A percentile compares a stretch with the other conserved stretches of the same genome.
Evolutionary conservation across 2,329 filamentous ascomycete species (phyloP).

Genomic region (Penicillium sp.): DNA sequence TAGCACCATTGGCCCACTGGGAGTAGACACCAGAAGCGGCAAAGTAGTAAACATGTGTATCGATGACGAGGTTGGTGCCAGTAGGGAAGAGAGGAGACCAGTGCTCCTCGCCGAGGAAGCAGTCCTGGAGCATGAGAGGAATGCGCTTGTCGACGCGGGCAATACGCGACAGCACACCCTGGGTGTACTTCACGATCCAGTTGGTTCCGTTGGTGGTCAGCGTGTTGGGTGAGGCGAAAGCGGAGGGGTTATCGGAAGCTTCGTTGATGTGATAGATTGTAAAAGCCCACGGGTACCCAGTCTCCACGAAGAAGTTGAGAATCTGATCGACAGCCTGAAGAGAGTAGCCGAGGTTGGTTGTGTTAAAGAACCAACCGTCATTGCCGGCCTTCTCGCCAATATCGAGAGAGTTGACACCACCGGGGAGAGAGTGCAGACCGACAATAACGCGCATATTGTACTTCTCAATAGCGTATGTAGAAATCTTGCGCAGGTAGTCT

Average conservation of each 20-base stretch:
- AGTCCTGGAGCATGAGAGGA: slow-evolving; percentile 24
- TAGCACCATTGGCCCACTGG: slow-evolving; percentile 12
- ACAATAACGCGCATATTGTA: slow-evolving; percentile 27
- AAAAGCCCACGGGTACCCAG: slow-evolving; percentile 16
- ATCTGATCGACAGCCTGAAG: slow-evolving; percentile 16
- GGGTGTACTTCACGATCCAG: slow-evolving; percentile 21
- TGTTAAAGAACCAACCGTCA: slow-evolving; percentile 25
- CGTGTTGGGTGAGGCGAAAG: slow-evolving; percentile 17
- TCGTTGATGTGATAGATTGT: slow-evolving; percentile 24
- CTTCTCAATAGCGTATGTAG: slow-evolving; percentile 20
- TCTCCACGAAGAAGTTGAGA: slow-evolving; percentile 16
- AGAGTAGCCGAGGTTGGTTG: slow-evolving; percentile 22
- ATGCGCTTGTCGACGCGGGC: slow-evolving; percentile 15
- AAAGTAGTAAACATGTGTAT: slow-evolving; percentile 27
- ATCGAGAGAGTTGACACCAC: slow-evolving; percentile 22
- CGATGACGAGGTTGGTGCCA: slow-evolving; percentile 20
- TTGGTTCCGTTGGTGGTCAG: slow-evolving; percentile 17
- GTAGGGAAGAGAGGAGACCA: slow-evolving; percentile 19
- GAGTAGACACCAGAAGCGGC: slow-evolving; percentile 13
- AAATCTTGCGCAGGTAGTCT: slow-evolving; percentile 13
- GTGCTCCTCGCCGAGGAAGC: slow-evolving; percentile 19
- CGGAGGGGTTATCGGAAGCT: slow-evolving; percentile 16
- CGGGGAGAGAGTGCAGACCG: slow-evolving; percentile 26
- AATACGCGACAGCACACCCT: slow-evolving; percentile 16
- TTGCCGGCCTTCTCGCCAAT: slow-evolving; percentile 23